Evolutionary conservation across 352 stramenopile genomes (phyloP).

Genomic region (Globisporangium carolinianum): DNA sequence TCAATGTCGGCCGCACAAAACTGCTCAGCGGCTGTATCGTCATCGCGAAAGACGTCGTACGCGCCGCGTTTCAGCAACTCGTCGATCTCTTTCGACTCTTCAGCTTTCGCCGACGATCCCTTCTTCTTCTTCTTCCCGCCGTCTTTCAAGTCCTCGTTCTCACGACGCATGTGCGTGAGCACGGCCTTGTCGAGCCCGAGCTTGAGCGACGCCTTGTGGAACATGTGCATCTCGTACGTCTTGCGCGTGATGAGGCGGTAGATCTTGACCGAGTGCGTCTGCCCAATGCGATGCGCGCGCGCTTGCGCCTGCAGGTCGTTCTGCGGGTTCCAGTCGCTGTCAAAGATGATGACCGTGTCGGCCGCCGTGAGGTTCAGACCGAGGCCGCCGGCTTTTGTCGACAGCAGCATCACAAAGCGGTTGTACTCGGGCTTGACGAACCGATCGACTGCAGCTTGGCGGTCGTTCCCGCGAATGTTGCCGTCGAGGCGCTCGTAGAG

Average conservation of each 20-base stretch:
- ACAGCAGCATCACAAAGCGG: constrained; percentile 97
- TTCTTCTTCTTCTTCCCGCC: constrained; percentile 38
- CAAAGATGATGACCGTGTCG: constrained; percentile 97
- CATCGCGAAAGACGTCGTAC: constrained; percentile 90
- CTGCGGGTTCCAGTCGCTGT: constrained; percentile 98
- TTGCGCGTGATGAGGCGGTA: constrained; percentile 87
- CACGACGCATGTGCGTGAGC: constrained; percentile 85
- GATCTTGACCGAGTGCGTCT: constrained; percentile 88
- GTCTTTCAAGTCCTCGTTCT: constrained; percentile 72
- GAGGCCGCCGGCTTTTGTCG: constrained; percentile 94
- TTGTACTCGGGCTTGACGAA: constrained; percentile 89
- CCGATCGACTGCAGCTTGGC: constrained; percentile 78
- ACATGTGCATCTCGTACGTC: constrained; percentile 95
- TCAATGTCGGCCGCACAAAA: constrained; percentile 98
- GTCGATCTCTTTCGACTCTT: constrained; percentile 89
- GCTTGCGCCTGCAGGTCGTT: constrained; percentile 95
- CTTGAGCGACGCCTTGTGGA: constrained; percentile 90
- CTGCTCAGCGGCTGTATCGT: constrained; percentile 88
- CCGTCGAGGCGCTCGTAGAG: constrained; percentile 97
- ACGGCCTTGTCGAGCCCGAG: constrained; percentile 91
- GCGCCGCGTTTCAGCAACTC: constrained; percentile 88
- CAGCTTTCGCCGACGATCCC: constrained; percentile 39
- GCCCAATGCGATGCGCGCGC: constrained; percentile 87
- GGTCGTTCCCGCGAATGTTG: constrained; percentile 91
- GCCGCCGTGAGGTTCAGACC: constrained; percentile 90